Base-by-base conservation (phyloP, 2,329 filamentous ascomycete genomes). In the Paramyrothecium sp. region DNA sequence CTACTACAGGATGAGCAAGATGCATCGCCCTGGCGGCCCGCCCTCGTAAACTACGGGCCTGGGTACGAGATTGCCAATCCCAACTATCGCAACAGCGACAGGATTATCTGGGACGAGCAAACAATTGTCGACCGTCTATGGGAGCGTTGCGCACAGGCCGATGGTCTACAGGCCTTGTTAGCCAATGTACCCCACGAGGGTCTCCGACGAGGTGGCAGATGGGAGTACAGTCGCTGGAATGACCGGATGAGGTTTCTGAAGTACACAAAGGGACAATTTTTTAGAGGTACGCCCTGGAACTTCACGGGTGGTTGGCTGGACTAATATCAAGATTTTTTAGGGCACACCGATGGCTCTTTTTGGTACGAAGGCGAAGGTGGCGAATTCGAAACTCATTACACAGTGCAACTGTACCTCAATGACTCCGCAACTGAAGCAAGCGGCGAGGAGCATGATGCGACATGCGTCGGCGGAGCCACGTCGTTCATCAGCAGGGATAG, bases 191-290 rank as follows among this genome's bases (percentile, higher is more conserved):
- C 61, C 69, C 21, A 64, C 70, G 7, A 56, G 58, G 20, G 56
- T 57, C 23, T 60, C 60, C 3, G 60, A 58, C 26, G 16, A 20
- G 17, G 26, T 33, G 67, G 66, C 3, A 61, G 66, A 51, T 81
- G 80, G 78, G 67, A 69, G 52, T 80, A 83, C 61, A 60, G 70
- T 34, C 63, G 87, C 11, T 69, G 91, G 47, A 95, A 95, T 69
- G 84, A 92, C 68, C 76, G 90, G 38, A 81, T 93, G 81, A 78
- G 91, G 26, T 93, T 93, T 65, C 74, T 96, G 53, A 88, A 84
- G 66, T 95, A 95, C 69, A 79, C 80, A 0, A 73, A 79, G 0
- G 90, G 89, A 0, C 86, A 92, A 65, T 94, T 88, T 68, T 95
- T 96, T 65, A 82, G 80, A 59, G 79, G 77, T 78, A 56, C 68